Base-by-base conservation (phyloP, 2,329 filamentous ascomycete species). In the Sodiomyces alkalinus region DNA sequence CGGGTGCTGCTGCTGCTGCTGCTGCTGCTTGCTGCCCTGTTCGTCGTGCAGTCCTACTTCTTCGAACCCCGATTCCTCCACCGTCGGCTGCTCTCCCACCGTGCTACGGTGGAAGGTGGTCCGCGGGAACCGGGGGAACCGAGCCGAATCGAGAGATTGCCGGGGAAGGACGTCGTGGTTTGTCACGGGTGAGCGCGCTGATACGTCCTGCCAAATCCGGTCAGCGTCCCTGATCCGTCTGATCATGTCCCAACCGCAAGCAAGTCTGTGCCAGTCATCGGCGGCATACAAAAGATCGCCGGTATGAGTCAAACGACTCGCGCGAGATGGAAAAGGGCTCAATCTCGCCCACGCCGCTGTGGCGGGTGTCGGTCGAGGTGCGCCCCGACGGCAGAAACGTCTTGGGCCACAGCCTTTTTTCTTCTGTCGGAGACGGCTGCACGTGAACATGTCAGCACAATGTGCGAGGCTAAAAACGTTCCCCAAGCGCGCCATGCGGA, bases 221-320 rank as follows among this genome's bases (percentile, higher is more conserved):
- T 21, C 12, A 22, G 17, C 26, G 25, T 7, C 10, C 14, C n/a
- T n/a, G n/a, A n/a, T n/a, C n/a, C n/a, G n/a, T n/a, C n/a, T n/a
- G n/a, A n/a, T n/a, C n/a, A n/a, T n/a, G n/a, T n/a, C n/a, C n/a
- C n/a, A n/a, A n/a, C n/a, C n/a, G n/a, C n/a, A n/a, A n/a, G n/a
- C n/a, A n/a, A n/a, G n/a, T n/a, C n/a, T n/a, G n/a, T n/a, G n/a
- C n/a, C n/a, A n/a, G n/a, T n/a, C n/a, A n/a, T n/a, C n/a, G n/a
- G n/a, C n/a, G n/a, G 63, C 78, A 42, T 68, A 93, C 87, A 60
- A 96, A 96, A 38, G 86, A 94, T 44, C 90, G 74, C 38, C 90
- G 69, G 56, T 96, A 96, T 3, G 86, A 93, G 51, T 96, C 90
- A 47, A 96, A 96, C 2, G 86, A 94, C 56, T 96, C 90, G 44